Percentiles rank a stretch among this genome's conserved stretches.
Conservation (phyloP, 805 yeast genomes). For the Suhomyces pyralidae region DNA sequence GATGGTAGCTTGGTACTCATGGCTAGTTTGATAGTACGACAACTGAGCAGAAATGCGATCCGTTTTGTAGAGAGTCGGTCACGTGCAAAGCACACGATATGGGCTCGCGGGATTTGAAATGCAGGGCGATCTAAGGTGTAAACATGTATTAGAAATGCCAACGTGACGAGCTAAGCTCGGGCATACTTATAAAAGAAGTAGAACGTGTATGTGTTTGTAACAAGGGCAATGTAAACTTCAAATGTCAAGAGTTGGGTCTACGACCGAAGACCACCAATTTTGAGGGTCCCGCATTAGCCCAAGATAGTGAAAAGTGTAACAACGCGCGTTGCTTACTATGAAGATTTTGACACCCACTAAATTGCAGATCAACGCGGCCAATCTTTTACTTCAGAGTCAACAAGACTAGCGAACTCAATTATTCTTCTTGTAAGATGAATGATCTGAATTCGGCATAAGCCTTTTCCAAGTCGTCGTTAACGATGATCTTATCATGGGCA, state of each 20-base stretch:
- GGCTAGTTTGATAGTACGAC: neutral
- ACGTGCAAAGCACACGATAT: neutral
- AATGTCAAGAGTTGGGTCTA: neutral
- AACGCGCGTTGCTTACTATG: neutral
- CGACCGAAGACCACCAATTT: neutral
- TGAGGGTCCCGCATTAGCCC: neutral
- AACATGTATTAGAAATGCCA: neutral
- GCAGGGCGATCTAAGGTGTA: neutral
- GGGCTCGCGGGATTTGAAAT: neutral
- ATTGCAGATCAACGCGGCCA: neutral
- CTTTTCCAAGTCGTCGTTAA: slow-evolving; percentile 86
- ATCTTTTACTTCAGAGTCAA: neutral
- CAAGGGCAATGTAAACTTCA: neutral
- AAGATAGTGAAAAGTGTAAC: neutral
- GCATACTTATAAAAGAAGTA: neutral
- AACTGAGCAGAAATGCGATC: neutral
- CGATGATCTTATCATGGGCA: slow-evolving; percentile 84
- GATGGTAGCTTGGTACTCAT: slow-evolving; percentile 36
- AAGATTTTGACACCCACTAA: neutral
- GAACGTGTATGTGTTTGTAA: neutral
- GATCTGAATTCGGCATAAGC: slow-evolving; percentile 80
- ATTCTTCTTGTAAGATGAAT: slow-evolving; percentile 55
- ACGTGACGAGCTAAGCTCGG: neutral
- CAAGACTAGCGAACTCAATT: neutral
- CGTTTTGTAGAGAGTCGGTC: neutral